Percentiles rank a stretch among this genome's conserved stretches.
Conservation (phyloP, 345 rosid genomes). For the Dipteronia dyeriana region DNA sequence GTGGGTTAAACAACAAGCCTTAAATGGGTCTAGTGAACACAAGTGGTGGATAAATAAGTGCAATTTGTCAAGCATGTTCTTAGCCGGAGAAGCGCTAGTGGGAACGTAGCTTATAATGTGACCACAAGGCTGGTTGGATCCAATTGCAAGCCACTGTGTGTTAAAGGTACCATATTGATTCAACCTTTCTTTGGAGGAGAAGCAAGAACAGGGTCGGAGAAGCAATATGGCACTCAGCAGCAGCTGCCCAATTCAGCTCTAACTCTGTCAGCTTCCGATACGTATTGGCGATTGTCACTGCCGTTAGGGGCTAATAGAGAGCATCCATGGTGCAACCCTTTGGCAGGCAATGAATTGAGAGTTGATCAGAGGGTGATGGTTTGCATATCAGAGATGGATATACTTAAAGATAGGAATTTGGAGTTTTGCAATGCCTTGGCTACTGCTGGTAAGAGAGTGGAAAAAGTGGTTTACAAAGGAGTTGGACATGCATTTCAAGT, state of each 20-base stretch:
- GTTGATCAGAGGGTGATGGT: slow-evolving; percentile 44
- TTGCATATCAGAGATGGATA: slow-evolving; percentile 67
- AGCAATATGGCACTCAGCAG: slow-evolving; percentile 33
- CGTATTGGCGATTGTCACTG: slow-evolving; percentile 79
- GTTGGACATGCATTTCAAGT: slow-evolving; percentile 82
- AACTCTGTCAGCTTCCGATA: slow-evolving; percentile 58
- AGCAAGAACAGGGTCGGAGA: slow-evolving; percentile 60
- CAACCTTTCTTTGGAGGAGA: slow-evolving; percentile 79
- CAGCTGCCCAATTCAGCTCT: slow-evolving; percentile 51
- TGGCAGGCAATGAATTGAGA: slow-evolving; percentile 22
- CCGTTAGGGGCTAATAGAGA: slow-evolving; percentile 69
- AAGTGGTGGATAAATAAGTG: slow-evolving; percentile 49
- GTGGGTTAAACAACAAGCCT: slow-evolving; percentile 58
- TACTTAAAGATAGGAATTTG: slow-evolving; percentile 59
- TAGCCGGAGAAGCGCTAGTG: slow-evolving; percentile 85
- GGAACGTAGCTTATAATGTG: slow-evolving; percentile 60
- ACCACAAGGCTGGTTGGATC: slow-evolving; percentile 34
- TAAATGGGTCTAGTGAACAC: slow-evolving; percentile 33
- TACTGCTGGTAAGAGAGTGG: slow-evolving; percentile 55
- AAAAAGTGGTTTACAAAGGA: slow-evolving; percentile 54
- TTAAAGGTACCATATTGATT: slow-evolving; percentile 57
- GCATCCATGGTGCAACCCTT: slow-evolving; percentile 87
- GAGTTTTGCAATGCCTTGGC: slow-evolving; percentile 56
- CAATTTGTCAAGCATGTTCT: slow-evolving; percentile 46
- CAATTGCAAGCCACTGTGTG: slow-evolving; percentile 20